A percentile compares a stretch with the other conserved stretches of the same genome.
Conservation (phyloP, 2,329 filamentous ascomycete genomes). For the Clarireedia paspali region DNA sequence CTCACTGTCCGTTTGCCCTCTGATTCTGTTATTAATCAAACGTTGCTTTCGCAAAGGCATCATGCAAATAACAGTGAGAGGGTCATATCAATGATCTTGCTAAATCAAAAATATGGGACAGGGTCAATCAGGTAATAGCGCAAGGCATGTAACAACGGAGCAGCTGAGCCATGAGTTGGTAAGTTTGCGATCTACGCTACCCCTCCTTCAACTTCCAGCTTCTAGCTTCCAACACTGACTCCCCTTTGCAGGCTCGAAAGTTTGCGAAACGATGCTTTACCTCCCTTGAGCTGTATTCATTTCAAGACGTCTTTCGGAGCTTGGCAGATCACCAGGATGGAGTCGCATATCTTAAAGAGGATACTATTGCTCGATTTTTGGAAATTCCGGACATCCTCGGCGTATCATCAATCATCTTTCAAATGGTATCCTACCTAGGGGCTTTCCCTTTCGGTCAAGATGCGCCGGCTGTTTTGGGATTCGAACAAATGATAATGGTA, state of each 20-base stretch:
- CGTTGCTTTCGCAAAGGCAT: too few species aligned
- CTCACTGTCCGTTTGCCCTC: too few species aligned
- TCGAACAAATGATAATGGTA: slow-evolving; percentile 64
- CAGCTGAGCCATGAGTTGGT: slow-evolving; percentile 29
- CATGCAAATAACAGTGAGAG: too few species aligned
- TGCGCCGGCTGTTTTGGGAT: slow-evolving; percentile 61
- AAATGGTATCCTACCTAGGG: slow-evolving; percentile 63
- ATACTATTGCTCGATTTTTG: slow-evolving; percentile 63
- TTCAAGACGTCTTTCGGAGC: slow-evolving; percentile 64
- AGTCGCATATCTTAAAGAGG: slow-evolving; percentile 60
- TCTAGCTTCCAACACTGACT: not conserved
- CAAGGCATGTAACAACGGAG: slow-evolving; percentile 23
- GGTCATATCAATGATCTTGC: too few species aligned
- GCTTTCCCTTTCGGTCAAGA: slow-evolving; percentile 67
- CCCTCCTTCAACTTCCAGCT: not conserved
- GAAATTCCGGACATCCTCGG: slow-evolving; percentile 64
- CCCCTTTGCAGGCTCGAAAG: slow-evolving; percentile 41
- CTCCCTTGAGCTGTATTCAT: slow-evolving; percentile 63
- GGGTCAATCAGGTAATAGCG: slow-evolving; percentile 25
- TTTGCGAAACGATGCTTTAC: slow-evolving; percentile 67
- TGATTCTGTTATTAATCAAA: too few species aligned
- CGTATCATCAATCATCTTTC: slow-evolving; percentile 61
- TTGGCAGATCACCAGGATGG: slow-evolving; percentile 58
- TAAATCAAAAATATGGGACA: slow-evolving; percentile 26
- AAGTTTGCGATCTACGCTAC: slow-evolving; percentile 8